A percentile compares a stretch with the other conserved stretches of the same genome.
These are phyloP conservation scores for Apiotrichum siamense DNA, from an alignment of 1,284 basidiomycete species.

Conservation along the genomic window DNA sequence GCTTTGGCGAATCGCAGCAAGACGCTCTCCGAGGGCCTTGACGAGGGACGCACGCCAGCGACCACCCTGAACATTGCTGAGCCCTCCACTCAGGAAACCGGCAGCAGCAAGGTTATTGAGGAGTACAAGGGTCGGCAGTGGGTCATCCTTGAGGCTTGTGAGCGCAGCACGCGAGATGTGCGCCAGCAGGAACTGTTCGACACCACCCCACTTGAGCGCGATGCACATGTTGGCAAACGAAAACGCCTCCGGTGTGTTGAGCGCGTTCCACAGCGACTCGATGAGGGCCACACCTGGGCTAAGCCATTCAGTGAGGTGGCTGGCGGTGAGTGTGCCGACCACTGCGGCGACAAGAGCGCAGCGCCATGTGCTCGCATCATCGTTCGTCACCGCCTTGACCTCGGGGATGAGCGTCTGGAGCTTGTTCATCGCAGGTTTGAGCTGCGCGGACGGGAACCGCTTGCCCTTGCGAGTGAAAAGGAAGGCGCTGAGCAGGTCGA, in stretches of 20 bases:
- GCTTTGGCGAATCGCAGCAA: background rate
- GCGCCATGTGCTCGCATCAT: conserved; percentile 19
- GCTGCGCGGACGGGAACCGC: conserved; percentile 53
- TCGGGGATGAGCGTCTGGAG: conserved; percentile 21
- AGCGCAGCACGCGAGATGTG: conserved; percentile 25
- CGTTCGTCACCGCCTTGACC: conserved; percentile 5
- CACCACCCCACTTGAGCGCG: conserved; percentile 41
- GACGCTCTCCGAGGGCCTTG: conserved; percentile 15
- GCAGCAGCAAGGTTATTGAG: conserved; percentile 40
- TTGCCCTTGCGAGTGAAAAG: conserved; percentile 46
- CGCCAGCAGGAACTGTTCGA: conserved; percentile 47
- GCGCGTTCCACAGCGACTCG: conserved; percentile 36
- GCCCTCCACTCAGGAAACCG: conserved; percentile 40
- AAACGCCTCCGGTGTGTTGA: conserved; percentile 29
- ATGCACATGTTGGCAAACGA: conserved; percentile 42
- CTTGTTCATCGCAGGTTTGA: conserved; percentile 38
- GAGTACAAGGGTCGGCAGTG: conserved; percentile 37
- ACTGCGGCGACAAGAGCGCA: conserved; percentile 27
- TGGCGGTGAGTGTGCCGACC: conserved; percentile 35
- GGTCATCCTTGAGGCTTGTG: conserved; percentile 25
- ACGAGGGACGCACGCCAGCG: conserved; percentile 41
- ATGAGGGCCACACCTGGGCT: conserved; percentile 45
- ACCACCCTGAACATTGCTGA: conserved; percentile 45
- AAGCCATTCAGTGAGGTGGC: conserved; percentile 47
- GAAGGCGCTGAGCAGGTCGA: conserved; percentile 47